These are phyloP conservation scores for Selaginella moellendorffii DNA, from an alignment of 75 land plant species.

Conservation along the genomic window DNA sequence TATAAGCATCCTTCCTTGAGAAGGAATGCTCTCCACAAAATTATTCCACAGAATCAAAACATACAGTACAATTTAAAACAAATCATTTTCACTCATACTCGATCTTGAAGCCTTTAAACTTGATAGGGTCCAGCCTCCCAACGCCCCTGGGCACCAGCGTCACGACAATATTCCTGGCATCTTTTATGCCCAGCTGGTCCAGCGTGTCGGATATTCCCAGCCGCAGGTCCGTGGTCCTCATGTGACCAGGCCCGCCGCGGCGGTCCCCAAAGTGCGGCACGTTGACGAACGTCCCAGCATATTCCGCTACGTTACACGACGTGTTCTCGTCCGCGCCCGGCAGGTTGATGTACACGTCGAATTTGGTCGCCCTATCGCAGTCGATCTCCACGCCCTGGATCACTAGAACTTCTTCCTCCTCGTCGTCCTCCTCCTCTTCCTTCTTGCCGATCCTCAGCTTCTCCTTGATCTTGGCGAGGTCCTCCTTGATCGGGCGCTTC, in stretches of 20 bases:
- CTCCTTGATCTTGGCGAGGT: constrained; percentile 10
- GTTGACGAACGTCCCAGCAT: constrained; percentile 42
- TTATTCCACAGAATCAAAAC: too few relatives aligned
- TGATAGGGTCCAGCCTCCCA: constrained; percentile 9
- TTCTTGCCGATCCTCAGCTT: constrained; percentile 28
- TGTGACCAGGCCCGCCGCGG: constrained; percentile 12
- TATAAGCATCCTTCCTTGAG: too few relatives aligned
- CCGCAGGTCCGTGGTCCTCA: constrained; percentile 7
- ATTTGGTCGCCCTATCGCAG: constrained; percentile 6
- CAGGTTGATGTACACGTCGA: not conserved
- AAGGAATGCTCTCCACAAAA: too few relatives aligned
- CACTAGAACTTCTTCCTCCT: constrained; percentile 29
- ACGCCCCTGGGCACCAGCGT: constrained; percentile 13
- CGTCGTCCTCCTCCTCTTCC: constrained; percentile 21
- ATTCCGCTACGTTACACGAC: constrained; percentile 23
- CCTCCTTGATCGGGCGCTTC: not conserved
- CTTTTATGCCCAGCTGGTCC: constrained; percentile 11
- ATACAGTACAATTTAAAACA: too few relatives aligned
- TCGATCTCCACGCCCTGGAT: constrained; percentile 22
- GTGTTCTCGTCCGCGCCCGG: not conserved
- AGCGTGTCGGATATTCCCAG: constrained; percentile 15
- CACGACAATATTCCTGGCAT: constrained; percentile 3
- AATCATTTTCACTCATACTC: constrained; percentile 6
- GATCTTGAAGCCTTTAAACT: not conserved
- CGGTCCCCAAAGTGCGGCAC: constrained; percentile 22